phyloP scores from a whole-genome alignment of 805 yeast species.

The Cyberlindnera xishuangbannaensis region DNA sequence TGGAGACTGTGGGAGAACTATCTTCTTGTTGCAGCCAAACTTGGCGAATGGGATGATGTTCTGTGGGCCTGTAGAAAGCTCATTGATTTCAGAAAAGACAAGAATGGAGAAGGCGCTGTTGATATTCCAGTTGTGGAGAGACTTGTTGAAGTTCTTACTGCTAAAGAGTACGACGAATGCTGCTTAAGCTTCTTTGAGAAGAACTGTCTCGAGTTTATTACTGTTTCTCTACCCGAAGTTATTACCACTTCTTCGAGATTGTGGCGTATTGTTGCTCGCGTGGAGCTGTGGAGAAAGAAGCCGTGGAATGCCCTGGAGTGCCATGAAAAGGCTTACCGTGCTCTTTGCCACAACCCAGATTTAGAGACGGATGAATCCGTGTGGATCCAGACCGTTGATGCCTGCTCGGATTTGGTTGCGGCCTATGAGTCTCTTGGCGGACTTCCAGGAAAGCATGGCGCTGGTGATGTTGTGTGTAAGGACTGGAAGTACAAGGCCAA shows the following conservation, averaged over 20 bases:
- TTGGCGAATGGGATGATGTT: slow-evolving; percentile 87
- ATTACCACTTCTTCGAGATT: slow-evolving; percentile 55
- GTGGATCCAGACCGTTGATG: slow-evolving; percentile 78
- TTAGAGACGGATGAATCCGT: slow-evolving; percentile 51
- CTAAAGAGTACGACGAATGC: slow-evolving; percentile 36
- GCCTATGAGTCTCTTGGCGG: slow-evolving; percentile 90
- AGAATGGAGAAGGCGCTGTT: slow-evolving; percentile 55
- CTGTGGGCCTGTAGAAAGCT: slow-evolving; percentile 66
- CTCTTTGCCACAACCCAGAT: slow-evolving; percentile 58
- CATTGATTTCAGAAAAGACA: slow-evolving; percentile 49
- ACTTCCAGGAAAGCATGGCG: slow-evolving; percentile 68
- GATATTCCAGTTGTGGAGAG: slow-evolving; percentile 74
- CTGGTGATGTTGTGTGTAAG: slow-evolving; percentile 79
- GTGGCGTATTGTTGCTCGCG: slow-evolving; percentile 82
- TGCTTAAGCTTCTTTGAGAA: slow-evolving; percentile 55
- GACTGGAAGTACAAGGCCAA: slow-evolving; percentile 89
- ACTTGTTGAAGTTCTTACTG: slow-evolving; percentile 57
- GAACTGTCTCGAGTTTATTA: slow-evolving; percentile 65
- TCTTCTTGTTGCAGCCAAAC: slow-evolving; percentile 70
- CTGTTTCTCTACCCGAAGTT: slow-evolving; percentile 60
- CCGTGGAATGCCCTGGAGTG: slow-evolving; percentile 88
- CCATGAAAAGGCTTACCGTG: slow-evolving; percentile 81
- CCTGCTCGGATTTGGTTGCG: slow-evolving; percentile 72
- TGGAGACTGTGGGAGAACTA: slow-evolving; percentile 93
- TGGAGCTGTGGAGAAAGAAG: slow-evolving; percentile 76